Percentiles rank a stretch among this genome's conserved stretches.
phyloP scores from a whole-genome alignment of 1,139 yeast species.

The Diutina scorzettiae region DNA sequence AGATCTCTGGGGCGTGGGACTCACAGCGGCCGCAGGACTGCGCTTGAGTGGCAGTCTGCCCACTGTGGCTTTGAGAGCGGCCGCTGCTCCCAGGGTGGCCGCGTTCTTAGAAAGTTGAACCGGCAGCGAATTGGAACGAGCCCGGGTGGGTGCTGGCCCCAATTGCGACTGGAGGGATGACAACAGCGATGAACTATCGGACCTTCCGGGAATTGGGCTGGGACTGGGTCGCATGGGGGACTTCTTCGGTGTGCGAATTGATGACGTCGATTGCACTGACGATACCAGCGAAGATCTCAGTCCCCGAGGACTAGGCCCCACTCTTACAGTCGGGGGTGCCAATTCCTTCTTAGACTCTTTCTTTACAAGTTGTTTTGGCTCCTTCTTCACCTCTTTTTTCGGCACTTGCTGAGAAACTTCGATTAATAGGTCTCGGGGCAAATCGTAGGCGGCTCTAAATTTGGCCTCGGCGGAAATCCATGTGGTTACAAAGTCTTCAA shows the following conservation, averaged over 20 bases:
- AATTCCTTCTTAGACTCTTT: background rate
- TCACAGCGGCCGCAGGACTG: background rate
- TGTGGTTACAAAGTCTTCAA: slow-evolving; percentile 22
- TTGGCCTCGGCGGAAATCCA: slow-evolving; percentile 28
- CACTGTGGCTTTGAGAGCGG: background rate
- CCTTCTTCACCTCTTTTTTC: background rate
- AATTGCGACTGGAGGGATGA: background rate
- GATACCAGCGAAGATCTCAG: slow-evolving; percentile 5
- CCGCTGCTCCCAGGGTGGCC: slow-evolving; percentile 5
- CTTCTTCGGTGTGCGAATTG: background rate
- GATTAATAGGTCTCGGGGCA: slow-evolving; percentile 14
- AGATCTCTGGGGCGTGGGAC: background rate
- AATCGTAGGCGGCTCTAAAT: slow-evolving; percentile 22
- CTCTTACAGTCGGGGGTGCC: background rate
- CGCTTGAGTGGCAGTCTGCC: background rate
- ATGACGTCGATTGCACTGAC: background rate
- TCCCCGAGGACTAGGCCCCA: background rate
- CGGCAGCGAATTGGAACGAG: slow-evolving; percentile 3
- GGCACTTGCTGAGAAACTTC: background rate
- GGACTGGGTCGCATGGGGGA: background rate
- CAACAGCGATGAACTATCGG: slow-evolving; percentile 1
- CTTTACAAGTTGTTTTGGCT: background rate
- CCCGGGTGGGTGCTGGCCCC: background rate
- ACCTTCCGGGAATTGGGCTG: background rate
- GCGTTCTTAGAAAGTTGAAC: background rate